Percentiles rank a stretch among this genome's conserved stretches.
Conservation (phyloP, 257 asterid species). For the Cynanchum wilfordii region DNA sequence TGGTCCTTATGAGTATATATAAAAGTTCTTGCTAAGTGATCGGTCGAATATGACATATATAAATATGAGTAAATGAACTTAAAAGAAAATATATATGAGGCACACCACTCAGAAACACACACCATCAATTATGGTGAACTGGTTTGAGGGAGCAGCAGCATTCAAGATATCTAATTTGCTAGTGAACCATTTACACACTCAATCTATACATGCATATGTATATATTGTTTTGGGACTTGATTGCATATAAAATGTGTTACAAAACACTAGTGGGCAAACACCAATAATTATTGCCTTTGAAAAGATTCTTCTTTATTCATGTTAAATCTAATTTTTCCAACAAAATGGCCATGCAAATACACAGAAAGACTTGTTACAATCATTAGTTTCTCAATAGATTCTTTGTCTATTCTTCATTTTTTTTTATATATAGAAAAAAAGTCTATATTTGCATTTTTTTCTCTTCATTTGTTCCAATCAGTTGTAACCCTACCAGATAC, state of each 20-base stretch:
- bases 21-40: slow-evolving; percentile 5
- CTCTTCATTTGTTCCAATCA: not conserved
- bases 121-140: not conserved
- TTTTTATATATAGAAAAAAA: not conserved
- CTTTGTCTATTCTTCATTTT: not conserved
- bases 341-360: not conserved
- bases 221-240: not conserved
- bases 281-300: not conserved
- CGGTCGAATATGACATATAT: slow-evolving; percentile 9
- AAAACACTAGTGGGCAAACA: not conserved
- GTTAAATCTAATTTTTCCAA: not conserved
- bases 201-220: not conserved
- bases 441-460: not conserved
- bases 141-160: not conserved
- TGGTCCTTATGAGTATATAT: slow-evolving; percentile 11
- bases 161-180: not conserved
- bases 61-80: not conserved
- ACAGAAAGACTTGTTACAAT: not conserved
- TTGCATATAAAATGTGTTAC: not conserved
- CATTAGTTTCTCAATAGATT: slow-evolving; percentile 9
- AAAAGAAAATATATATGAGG: not conserved
- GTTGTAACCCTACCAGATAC: not conserved
- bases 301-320: not conserved
- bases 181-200: slow-evolving; percentile 5
- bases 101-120: not conserved